Base-by-base conservation (phyloP, 2,329 filamentous ascomycete species). In the Paraphaeosphaeria sporulosa region DNA sequence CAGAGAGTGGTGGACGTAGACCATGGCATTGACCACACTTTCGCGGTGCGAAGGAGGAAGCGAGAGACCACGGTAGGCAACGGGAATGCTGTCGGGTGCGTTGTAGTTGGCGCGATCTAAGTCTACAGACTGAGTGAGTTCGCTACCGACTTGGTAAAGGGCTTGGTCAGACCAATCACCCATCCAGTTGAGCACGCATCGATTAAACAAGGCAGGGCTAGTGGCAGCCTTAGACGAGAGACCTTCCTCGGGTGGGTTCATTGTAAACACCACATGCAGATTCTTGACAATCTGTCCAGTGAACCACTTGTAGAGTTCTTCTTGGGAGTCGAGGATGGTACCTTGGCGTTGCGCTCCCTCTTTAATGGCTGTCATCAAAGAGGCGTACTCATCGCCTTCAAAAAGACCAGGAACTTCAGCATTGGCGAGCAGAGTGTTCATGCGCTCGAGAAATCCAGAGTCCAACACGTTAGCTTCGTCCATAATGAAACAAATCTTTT, bases 401-500 rank as follows among this genome's bases (percentile, higher is more conserved):
- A 99, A 99, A 4, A 99, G 87, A 81, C 95, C 95, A 19, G 95
- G 95, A 12, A 99, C 95, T 80, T 99, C 96, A n/a, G 96, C 95
- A 76, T 99, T 99, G 71, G 95, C 96, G 62, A 99, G 89, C 53
- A 99, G 82, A 0, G 95, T 99, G 77, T 99, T 99, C 95, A 99
- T 99, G 71, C 96, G 90, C 79, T 99, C 95, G 57, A 99, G 80
- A 88, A 99, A 99, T 56, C 95, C 95, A 46, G 95, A 99, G 78
- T 99, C 95, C 30, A 99, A 86, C 38, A 99, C 95, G 72, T 99
- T 99, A 10, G 94, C 91, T 81, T 99, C 95, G 76, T 99, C 95
- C 94, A 99, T 98, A 82, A 99, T 97, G 84, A 99, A 99, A 81
- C 96, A 99, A 51, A 99, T 96, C 84, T 98, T 98, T 78, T 99